Conservation (phyloP, 228 moss, liverwort and hornwort species). For the Sphagnum magellanicum region DNA sequence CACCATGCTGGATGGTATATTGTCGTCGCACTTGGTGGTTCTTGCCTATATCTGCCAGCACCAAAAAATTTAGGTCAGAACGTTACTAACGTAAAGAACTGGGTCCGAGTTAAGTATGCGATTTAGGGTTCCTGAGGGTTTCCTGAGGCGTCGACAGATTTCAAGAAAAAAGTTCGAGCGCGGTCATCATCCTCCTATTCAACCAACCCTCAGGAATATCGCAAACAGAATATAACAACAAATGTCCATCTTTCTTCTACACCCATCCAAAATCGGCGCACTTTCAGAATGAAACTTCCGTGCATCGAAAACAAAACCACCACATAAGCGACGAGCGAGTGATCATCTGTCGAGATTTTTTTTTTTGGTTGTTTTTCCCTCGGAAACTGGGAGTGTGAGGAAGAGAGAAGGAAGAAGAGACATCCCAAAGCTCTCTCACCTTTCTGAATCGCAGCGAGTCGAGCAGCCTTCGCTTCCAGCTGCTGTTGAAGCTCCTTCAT, state of each 20-base stretch:
- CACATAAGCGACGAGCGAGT: background rate
- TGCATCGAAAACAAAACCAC: background rate
- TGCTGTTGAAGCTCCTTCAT: slow-evolving; percentile 63
- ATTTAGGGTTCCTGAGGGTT: too few relatives aligned
- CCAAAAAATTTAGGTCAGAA: too few relatives aligned
- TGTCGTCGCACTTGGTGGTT: slow-evolving; percentile 88
- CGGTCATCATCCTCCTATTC: too few relatives aligned
- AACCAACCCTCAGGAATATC: too few relatives aligned
- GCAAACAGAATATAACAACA: too few relatives aligned
- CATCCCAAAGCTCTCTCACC: slow-evolving; percentile 15
- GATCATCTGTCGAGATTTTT: background rate
- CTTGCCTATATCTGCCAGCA: slow-evolving; percentile 60
- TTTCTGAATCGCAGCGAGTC: slow-evolving; percentile 73
- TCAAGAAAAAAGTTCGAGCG: too few relatives aligned
- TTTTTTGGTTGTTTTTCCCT: too few relatives aligned
- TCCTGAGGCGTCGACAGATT: too few relatives aligned
- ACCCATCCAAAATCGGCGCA: background rate
- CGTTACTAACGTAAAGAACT: too few relatives aligned
- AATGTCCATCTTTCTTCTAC: too few relatives aligned
- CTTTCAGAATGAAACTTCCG: background rate
- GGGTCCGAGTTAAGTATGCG: too few relatives aligned
- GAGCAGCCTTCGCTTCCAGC: slow-evolving; percentile 61
- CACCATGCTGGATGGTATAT: slow-evolving; percentile 91
- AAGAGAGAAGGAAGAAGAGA: background rate
- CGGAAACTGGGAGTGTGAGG: too few relatives aligned